Conservation (phyloP, 2,329 filamentous ascomycete genomes). For the Colletotrichum lupini region DNA sequence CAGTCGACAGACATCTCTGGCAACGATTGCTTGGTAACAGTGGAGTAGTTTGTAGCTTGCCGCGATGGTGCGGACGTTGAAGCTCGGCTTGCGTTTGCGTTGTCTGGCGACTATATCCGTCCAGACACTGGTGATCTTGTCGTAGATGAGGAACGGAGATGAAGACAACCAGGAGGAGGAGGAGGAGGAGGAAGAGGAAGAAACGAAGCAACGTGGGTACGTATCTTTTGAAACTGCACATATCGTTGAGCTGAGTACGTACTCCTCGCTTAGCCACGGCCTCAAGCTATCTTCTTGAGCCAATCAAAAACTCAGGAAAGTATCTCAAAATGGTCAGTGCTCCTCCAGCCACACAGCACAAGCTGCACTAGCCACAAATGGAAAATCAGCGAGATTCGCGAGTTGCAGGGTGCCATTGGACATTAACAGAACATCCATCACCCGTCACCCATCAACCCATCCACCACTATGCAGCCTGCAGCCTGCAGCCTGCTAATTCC, state of each 20-base stretch:
- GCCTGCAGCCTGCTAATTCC: neutral
- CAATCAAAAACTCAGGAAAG: neutral
- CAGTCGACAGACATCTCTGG: too few species aligned
- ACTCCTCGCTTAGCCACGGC: neutral
- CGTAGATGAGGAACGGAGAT: neutral
- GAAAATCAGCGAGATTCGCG: neutral
- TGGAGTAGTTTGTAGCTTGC: too few species aligned
- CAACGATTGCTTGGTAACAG: too few species aligned
- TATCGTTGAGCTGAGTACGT: neutral
- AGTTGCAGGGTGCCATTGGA: conserved; percentile 9
- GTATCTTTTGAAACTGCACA: neutral
- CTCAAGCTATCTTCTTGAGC: neutral
- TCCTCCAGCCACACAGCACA: neutral
- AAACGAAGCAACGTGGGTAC: neutral
- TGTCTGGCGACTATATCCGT: neutral
- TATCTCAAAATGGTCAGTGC: neutral
- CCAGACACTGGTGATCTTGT: neutral
- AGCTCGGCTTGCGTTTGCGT: too few species aligned
- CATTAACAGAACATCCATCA: neutral
- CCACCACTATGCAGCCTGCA: too few species aligned
- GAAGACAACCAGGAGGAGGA: neutral
- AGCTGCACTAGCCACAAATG: neutral
- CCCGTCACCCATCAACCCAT: too few species aligned
- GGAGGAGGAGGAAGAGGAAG: neutral
- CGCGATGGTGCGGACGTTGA: too few species aligned